Conservation (phyloP, 2,329 filamentous ascomycete genomes). For the Aspergillus versicolor region DNA sequence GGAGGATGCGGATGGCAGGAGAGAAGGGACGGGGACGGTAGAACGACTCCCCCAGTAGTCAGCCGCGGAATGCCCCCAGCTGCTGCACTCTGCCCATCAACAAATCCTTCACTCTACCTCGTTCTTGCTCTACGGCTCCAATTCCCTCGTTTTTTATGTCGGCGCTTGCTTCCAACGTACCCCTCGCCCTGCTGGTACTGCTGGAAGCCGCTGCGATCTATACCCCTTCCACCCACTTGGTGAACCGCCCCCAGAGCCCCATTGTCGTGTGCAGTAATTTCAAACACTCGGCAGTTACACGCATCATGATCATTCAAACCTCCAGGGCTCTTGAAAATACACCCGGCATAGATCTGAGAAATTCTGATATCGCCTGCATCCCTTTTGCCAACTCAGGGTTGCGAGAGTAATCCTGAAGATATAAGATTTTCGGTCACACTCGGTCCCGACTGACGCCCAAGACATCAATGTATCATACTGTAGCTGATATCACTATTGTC, state of each 20-base stretch:
- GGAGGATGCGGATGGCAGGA: slow-evolving; percentile 3
- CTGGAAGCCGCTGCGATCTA: background rate
- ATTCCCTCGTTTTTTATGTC: background rate
- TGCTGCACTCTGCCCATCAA: background rate
- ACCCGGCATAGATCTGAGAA: background rate
- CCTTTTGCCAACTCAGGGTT: background rate
- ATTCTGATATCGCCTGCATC: background rate
- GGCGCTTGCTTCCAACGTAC: background rate
- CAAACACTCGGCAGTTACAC: background rate
- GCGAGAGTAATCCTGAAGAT: background rate
- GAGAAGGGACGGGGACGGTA: background rate
- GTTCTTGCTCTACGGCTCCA: background rate
- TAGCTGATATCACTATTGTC: background rate
- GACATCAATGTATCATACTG: background rate
- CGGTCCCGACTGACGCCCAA: too few species aligned
- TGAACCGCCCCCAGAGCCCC: background rate
- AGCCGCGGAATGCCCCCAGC: slow-evolving; percentile 17
- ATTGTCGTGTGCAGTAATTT: background rate
- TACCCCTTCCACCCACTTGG: background rate
- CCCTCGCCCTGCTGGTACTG: background rate
- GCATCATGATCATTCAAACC: background rate
- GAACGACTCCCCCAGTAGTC: background rate
- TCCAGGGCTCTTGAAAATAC: background rate
- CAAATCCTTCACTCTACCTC: slow-evolving; percentile 8
- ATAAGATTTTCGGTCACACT: background rate